These are phyloP conservation scores for Mimosa pudica DNA, from an alignment of 306 rosid species.

Conservation along the genomic window DNA sequence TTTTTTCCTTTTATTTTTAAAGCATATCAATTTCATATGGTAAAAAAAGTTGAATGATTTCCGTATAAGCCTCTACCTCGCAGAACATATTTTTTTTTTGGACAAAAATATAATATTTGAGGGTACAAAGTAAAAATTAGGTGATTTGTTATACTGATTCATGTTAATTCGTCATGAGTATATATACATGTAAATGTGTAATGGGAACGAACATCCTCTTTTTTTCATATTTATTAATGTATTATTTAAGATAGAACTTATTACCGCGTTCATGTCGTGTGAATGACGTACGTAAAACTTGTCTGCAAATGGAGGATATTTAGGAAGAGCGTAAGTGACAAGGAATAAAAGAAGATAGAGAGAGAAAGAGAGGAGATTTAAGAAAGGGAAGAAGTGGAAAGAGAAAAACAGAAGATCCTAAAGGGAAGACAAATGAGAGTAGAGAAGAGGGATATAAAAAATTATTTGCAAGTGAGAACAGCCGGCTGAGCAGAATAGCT, in stretches of 20 bases:
- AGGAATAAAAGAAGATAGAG: not conserved
- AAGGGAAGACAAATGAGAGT: slow-evolving; percentile 38
- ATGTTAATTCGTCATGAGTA: not conserved
- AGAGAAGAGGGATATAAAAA: slow-evolving; percentile 1
- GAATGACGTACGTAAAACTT: not conserved
- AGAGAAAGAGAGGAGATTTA: not conserved
- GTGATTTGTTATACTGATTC: not conserved
- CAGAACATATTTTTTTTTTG: not conserved
- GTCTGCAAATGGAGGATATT: not conserved
- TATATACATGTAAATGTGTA: not conserved
- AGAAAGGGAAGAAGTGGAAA: slow-evolving; percentile 41
- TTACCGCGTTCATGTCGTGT: not conserved
- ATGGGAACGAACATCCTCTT: not conserved
- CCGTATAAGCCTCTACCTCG: not conserved
- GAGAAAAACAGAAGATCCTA: slow-evolving; percentile 49
- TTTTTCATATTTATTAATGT: not conserved
- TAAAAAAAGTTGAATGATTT: not conserved
- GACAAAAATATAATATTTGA: not conserved
- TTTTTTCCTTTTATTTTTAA: not conserved
- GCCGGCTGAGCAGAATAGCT: slow-evolving; percentile 65
- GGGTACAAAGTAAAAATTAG: not conserved
- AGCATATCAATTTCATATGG: not conserved
- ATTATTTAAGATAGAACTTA: not conserved
- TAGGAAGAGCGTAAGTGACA: not conserved
- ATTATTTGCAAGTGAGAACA: slow-evolving; percentile 18